Evolutionary conservation across 805 yeast genomes (phyloP).

Genomic region (Yarrowia porcina): DNA sequence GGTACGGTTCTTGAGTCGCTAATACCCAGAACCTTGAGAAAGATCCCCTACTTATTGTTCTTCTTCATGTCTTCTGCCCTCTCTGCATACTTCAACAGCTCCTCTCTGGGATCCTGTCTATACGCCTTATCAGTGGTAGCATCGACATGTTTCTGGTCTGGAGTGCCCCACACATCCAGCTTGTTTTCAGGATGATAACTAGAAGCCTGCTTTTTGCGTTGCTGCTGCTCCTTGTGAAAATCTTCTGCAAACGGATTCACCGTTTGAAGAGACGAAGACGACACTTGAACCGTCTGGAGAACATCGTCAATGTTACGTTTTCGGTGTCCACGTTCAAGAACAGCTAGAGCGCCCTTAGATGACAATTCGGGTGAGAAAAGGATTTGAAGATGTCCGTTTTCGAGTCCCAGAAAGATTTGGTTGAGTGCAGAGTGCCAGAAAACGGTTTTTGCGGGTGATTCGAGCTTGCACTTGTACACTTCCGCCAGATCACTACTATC

Average conservation of each 20-base stretch:
- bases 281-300: constrained; percentile 32
- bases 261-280: constrained; percentile 22
- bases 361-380: constrained; percentile 36
- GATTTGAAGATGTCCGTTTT: constrained; percentile 34
- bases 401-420: constrained; percentile 36
- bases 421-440: constrained; percentile 36
- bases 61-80: constrained; percentile 29
- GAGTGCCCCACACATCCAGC: constrained; percentile 33
- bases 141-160: constrained; percentile 31
- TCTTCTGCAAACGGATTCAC: constrained; percentile 35
- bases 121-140: constrained; percentile 28
- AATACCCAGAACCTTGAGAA: too few species aligned
- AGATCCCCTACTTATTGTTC: not conserved
- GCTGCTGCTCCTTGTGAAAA: constrained; percentile 22
- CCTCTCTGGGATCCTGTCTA: constrained; percentile 39
- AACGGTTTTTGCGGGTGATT: constrained; percentile 27
- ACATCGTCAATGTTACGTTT: constrained; percentile 38
- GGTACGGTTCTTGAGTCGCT: too few species aligned
- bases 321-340: constrained; percentile 34
- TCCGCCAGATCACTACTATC: constrained; percentile 36
- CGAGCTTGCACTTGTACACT: constrained; percentile 25
- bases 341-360: constrained; percentile 34
- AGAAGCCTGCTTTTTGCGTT: constrained; percentile 21
- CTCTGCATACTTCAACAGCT: constrained; percentile 37
- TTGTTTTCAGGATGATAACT: constrained; percentile 30